Base-by-base conservation (phyloP, 805 yeast genomes). In the Kodamaea jinghongensis region DNA sequence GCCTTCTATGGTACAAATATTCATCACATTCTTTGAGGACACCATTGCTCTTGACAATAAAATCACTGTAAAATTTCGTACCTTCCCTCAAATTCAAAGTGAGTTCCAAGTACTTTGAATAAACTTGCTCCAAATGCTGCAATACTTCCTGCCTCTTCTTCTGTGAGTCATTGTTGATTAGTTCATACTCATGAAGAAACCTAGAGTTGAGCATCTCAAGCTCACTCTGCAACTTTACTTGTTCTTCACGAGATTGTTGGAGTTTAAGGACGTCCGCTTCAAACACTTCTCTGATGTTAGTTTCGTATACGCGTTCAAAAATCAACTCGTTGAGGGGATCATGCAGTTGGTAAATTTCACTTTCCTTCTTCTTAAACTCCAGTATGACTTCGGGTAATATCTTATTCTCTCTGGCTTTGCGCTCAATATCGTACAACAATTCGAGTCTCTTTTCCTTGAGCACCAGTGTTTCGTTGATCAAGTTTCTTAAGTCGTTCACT, bases 71-170 rank as follows among this genome's bases (percentile, higher is more conserved):
- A 54, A 89, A 89, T 39, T 72, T 71, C 0, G 76, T 51, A 0
- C 96, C 96, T 49, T 83, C 85, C 22, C 72, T 72, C 17, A 87
- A 56, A 52, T 86, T 83, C 4, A 70, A 63, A 12, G 72, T 58
- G 2, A 86, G 69, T 49, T 83, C 86, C 20, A 70, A 58, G 50
- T 69, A 83, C 34, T 75, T 71, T 28, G 65, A 57, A 46, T 69
- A 75, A 1, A 73, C 76, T 4, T 66, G 57, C 39, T 78, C 83
- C 20, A 84, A 56, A 1, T 58, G 61, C 39, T 76, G 79, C 31
- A 85, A 56, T 1, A 75, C 73, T 15, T 64, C 61, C 37, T 73
- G 75, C 33, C 88, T 62, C 25, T 62, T 61, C 3, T 41, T 44
- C 27, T 61, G 63, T 4, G 60, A 47, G 14, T 48, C 54, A 35